Evolutionary conservation across 2,329 filamentous ascomycete species (phyloP).

Genomic region (Furcasterigmium sp.): DNA sequence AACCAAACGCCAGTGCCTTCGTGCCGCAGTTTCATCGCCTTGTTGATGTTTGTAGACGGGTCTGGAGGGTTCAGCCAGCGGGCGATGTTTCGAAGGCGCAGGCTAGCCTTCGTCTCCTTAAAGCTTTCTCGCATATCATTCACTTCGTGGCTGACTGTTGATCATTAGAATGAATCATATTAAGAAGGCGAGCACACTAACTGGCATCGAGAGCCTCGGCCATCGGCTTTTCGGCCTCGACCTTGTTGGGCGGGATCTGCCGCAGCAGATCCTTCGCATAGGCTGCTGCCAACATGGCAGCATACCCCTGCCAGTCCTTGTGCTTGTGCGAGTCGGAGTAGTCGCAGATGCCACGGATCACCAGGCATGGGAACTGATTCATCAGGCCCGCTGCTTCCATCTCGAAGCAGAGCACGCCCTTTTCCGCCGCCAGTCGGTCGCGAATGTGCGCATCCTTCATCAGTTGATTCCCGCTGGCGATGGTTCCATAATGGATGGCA

Average conservation of each 20-base stretch:
- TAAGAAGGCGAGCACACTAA: not conserved
- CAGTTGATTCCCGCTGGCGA: conserved; percentile 12
- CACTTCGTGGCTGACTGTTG: not conserved
- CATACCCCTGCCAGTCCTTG: conserved; percentile 22
- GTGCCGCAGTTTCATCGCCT: conserved; percentile 8
- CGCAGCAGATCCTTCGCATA: conserved; percentile 19
- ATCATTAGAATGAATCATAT: not conserved
- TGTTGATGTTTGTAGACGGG: conserved; percentile 5
- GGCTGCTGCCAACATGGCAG: conserved; percentile 21
- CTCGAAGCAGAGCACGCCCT: conserved; percentile 23
- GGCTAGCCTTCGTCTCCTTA: not conserved
- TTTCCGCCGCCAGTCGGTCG: conserved; percentile 8
- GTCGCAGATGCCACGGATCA: conserved; percentile 28
- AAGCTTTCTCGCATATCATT: not conserved
- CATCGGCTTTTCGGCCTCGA: conserved; percentile 1
- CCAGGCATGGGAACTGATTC: conserved; percentile 21
- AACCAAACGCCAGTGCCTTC: conserved; percentile 11
- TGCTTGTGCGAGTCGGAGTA: conserved; percentile 28
- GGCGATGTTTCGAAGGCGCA: conserved; percentile 1
- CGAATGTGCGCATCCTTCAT: conserved; percentile 14
- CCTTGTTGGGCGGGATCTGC: conserved; percentile 8
- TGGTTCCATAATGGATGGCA: conserved; percentile 4
- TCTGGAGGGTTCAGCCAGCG: conserved; percentile 11
- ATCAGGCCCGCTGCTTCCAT: conserved; percentile 26
- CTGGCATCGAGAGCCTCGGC: not conserved